phyloP scores from a whole-genome alignment of 192 early-diverging fungal species.

The Podila verticillata region DNA sequence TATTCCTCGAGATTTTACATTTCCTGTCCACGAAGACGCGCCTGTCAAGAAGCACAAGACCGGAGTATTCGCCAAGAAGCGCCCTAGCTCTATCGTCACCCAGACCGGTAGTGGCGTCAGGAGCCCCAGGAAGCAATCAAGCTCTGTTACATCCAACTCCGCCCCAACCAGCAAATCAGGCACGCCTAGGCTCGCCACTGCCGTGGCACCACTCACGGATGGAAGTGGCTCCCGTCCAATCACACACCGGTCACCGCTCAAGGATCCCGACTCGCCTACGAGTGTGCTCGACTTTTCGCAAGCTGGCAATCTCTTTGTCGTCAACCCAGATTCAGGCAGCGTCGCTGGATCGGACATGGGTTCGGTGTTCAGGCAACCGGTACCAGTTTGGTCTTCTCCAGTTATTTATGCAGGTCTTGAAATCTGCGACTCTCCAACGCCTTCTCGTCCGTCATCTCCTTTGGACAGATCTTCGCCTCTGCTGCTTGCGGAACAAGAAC shows the following conservation, averaged over 20 bases:
- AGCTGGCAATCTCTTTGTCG: slow-evolving; percentile 44
- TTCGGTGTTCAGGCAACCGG: background rate
- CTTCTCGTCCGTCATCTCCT: background rate
- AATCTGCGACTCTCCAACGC: background rate
- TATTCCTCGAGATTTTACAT: slow-evolving; percentile 36
- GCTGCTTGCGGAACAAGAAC: slow-evolving; percentile 9
- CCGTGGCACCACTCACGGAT: background rate
- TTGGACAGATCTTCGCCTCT: slow-evolving; percentile 17
- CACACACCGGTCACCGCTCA: slow-evolving; percentile 21
- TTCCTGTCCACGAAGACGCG: slow-evolving; percentile 38
- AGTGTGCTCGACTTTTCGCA: slow-evolving; percentile 48
- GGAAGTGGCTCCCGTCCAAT: background rate
- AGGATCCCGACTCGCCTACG: slow-evolving; percentile 44
- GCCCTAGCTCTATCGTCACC: background rate
- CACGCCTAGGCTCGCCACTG: background rate
- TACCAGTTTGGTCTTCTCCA: background rate
- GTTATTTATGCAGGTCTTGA: background rate
- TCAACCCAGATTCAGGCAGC: slow-evolving; percentile 35
- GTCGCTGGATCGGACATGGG: background rate
- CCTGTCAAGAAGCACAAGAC: slow-evolving; percentile 45
- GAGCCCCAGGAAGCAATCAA: background rate
- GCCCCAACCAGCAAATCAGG: background rate
- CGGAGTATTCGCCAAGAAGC: slow-evolving; percentile 39
- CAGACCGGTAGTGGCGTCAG: background rate
- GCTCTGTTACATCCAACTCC: slow-evolving; percentile 2